Evolutionary conservation across 305 asterid species (phyloP).

Genomic region (Fraxinus sp.): DNA sequence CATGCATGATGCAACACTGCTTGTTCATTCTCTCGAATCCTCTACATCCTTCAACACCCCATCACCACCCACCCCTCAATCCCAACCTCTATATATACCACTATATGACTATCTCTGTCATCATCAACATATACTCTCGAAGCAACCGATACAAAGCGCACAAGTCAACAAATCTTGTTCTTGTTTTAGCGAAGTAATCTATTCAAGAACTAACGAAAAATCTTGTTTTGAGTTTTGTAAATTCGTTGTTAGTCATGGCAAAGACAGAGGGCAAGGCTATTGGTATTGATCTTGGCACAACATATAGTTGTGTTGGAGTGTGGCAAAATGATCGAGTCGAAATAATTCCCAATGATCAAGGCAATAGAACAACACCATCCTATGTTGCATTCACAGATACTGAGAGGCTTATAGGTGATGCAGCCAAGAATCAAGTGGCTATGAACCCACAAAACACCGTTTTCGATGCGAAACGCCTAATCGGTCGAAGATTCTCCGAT

Average conservation of each 20-base stretch:
- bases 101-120: neutral
- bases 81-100: neutral
- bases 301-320: slow-evolving; percentile 18
- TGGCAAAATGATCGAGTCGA: slow-evolving; percentile 15
- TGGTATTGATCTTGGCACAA: slow-evolving; percentile 17
- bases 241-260: neutral
- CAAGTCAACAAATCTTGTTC: neutral
- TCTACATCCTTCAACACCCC: neutral
- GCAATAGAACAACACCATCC: slow-evolving; percentile 15
- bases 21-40: neutral
- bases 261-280: slow-evolving; percentile 9
- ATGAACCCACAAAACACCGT: slow-evolving; percentile 16
- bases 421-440: slow-evolving; percentile 19
- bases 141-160: neutral
- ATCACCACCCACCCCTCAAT: neutral
- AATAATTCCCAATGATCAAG: slow-evolving; percentile 14
- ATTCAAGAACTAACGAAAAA: neutral
- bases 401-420: slow-evolving; percentile 9
- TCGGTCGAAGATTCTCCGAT: slow-evolving; percentile 17
- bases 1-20: neutral
- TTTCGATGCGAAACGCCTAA: slow-evolving; percentile 25
- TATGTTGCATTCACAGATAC: slow-evolving; percentile 15
- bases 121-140: neutral
- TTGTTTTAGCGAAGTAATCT: neutral
- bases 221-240: neutral